Evolutionary conservation across 83 land plant species (phyloP).

Genomic region (Larix sibirica): DNA sequence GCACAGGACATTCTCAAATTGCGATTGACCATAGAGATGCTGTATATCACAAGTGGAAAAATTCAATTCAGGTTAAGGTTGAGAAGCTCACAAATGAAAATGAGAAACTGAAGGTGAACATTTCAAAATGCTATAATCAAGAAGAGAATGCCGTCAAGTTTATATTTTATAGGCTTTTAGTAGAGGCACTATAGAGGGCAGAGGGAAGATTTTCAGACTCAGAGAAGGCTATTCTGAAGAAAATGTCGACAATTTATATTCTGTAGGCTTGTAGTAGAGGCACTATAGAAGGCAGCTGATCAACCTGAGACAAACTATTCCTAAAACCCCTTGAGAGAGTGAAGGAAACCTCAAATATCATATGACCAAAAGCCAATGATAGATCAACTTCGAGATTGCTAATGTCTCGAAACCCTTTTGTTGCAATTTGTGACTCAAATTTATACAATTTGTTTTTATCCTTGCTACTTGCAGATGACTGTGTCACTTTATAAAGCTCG

Average conservation of each 20-base stretch:
- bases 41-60: conserved; percentile 62
- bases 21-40: conserved; percentile 54
- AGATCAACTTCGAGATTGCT: conserved; percentile 59
- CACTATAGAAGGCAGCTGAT: too few relatives aligned
- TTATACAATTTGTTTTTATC: not conserved
- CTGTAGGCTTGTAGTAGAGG: too few relatives aligned
- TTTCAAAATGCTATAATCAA: not conserved
- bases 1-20: conserved; percentile 77
- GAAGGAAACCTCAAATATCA: conserved; percentile 46
- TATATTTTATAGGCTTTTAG: conserved; percentile 37
- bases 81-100: conserved; percentile 59
- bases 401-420: conserved; percentile 39
- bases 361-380: conserved; percentile 53
- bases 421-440: not conserved
- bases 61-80: conserved; percentile 52
- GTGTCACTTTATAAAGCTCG: not conserved
- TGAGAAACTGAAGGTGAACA: conserved; percentile 66
- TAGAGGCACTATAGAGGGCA: conserved; percentile 31
- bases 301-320: too few relatives aligned
- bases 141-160: not conserved
- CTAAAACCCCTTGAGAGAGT: conserved; percentile 24
- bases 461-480: not conserved
- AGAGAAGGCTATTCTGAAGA: conserved; percentile 29
- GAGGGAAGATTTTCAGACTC: conserved; percentile 46
- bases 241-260: too few relatives aligned